Conservation (phyloP, 23 red algal species). For the Pyropia haitanensis region DNA sequence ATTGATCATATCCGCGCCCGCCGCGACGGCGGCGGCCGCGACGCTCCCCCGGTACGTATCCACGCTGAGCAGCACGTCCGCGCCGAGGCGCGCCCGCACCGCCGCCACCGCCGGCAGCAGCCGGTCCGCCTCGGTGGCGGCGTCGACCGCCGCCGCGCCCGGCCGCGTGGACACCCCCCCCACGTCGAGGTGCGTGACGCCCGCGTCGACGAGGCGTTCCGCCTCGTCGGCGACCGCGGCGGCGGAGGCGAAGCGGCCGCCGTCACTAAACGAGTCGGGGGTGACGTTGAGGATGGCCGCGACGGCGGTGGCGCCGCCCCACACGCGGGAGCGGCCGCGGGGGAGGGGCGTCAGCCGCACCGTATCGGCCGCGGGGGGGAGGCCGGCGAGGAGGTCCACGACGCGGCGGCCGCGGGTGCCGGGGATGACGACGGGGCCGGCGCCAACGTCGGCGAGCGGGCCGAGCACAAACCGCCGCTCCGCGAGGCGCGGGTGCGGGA, state of each 20-base stretch:
- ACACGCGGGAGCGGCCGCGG: conserved; percentile 11
- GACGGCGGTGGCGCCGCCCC: conserved; percentile 24
- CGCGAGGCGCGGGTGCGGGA: conserved; percentile 73
- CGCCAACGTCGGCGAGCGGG: conserved; percentile 45
- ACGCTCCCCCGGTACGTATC: conserved; percentile 73
- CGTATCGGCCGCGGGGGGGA: conserved; percentile 6
- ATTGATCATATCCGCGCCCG: conserved; percentile 70
- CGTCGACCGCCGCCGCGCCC: conserved; percentile 37
- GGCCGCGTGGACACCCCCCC: conserved; percentile 88
- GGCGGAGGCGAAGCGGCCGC: conserved; percentile 25
- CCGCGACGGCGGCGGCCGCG: conserved; percentile 28
- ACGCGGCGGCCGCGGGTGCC: conserved; percentile 5
- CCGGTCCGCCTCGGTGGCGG: conserved; percentile 31
- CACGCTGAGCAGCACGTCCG: conserved; percentile 41
- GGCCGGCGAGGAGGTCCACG: conserved; percentile 5
- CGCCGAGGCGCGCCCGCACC: conserved; percentile 25
- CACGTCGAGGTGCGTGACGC: conserved; percentile 45
- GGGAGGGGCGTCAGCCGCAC: conserved; percentile 18
- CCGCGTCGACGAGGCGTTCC: conserved; percentile 29
- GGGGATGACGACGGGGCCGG: neutral
- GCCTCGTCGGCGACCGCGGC: conserved; percentile 36
- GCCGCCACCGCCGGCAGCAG: conserved; percentile 59
- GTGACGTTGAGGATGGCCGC: conserved; percentile 93
- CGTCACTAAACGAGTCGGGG: conserved; percentile 96
- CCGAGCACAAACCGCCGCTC: conserved; percentile 86